Evolutionary conservation across 1,139 yeast genomes (phyloP).

Genomic region (Candida dubliniensis): DNA sequence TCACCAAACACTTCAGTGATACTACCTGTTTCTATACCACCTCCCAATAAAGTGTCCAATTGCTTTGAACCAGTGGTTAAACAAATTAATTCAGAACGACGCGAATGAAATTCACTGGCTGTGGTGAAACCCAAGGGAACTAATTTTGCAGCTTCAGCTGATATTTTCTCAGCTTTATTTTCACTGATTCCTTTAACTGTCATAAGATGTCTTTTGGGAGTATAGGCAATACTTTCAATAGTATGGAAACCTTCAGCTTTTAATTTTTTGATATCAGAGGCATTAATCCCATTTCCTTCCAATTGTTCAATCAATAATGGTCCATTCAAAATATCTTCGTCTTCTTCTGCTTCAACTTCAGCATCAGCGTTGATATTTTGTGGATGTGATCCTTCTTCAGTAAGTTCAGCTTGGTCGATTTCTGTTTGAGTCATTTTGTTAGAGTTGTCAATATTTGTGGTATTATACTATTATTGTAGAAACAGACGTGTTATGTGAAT

Average conservation of each 20-base stretch:
- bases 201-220: slow-evolving; percentile 73
- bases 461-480: not conserved
- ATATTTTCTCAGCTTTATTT: slow-evolving; percentile 86
- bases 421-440: slow-evolving; percentile 12
- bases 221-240: slow-evolving; percentile 88
- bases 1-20: slow-evolving; percentile 97
- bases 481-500: slow-evolving; percentile 1
- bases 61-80: slow-evolving; percentile 95
- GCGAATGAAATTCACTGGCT: slow-evolving; percentile 89
- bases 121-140: slow-evolving; percentile 98
- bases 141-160: slow-evolving; percentile 77
- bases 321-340: slow-evolving; percentile 40
- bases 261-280: slow-evolving; percentile 76
- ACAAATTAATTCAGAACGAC: slow-evolving; percentile 88
- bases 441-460: not conserved
- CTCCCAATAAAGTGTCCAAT: slow-evolving; percentile 88
- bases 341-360: slow-evolving; percentile 21
- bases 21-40: slow-evolving; percentile 97
- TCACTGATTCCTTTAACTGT: slow-evolving; percentile 91
- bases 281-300: slow-evolving; percentile 85
- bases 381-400: slow-evolving; percentile 1
- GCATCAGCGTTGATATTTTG: not conserved
- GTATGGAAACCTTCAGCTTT: slow-evolving; percentile 85
- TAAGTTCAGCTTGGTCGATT: slow-evolving; percentile 6
- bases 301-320: slow-evolving; percentile 47